Conservation (phyloP, 2,329 filamentous ascomycete species). For the Fusarium sp. region DNA sequence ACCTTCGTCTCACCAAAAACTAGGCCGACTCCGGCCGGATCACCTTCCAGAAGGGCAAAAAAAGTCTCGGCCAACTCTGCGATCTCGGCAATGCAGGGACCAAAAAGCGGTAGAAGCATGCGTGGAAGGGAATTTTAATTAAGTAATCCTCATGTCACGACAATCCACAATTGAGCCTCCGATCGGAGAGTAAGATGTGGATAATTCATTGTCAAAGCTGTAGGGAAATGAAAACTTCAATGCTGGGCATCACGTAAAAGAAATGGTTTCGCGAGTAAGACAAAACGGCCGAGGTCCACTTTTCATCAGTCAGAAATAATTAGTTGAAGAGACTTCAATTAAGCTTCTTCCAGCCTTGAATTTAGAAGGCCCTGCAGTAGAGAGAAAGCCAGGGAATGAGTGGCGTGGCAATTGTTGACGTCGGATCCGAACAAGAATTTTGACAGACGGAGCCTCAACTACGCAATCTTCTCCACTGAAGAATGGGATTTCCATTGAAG, state of each 20-base stretch:
- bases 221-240: background rate
- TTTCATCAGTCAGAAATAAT: background rate
- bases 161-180: slow-evolving; percentile 22
- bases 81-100: slow-evolving; percentile 9
- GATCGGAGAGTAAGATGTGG: slow-evolving; percentile 11
- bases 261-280: slow-evolving; percentile 24
- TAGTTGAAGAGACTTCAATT: too few relatives aligned
- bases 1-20: background rate
- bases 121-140: slow-evolving; percentile 7
- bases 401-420: background rate
- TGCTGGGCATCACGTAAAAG: slow-evolving; percentile 44
- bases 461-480: slow-evolving; percentile 7
- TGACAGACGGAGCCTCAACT: background rate
- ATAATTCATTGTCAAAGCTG: background rate
- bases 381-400: too few relatives aligned
- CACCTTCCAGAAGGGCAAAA: background rate
- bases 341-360: too few relatives aligned
- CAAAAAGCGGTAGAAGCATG: slow-evolving; percentile 14
- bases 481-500: background rate
- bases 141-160: slow-evolving; percentile 29
- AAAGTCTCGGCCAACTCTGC: slow-evolving; percentile 1
- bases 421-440: background rate
- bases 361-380: too few relatives aligned
- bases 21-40: background rate
- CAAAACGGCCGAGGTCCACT: slow-evolving; percentile 20